Conservation (phyloP, 805 yeast genomes). For the Spathaspora passalidarum region DNA sequence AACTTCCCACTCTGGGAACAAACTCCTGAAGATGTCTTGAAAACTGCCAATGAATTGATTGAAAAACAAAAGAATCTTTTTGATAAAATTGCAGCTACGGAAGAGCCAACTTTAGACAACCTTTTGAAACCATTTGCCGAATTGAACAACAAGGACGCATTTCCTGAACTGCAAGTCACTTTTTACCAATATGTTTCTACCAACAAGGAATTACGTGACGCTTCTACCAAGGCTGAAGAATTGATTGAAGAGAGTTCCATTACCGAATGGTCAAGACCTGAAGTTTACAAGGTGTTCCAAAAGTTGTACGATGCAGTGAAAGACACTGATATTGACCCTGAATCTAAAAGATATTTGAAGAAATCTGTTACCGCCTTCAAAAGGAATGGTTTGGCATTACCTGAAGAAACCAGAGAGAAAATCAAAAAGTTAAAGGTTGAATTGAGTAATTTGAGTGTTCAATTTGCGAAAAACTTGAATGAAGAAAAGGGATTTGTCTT, state of each 20-base stretch:
- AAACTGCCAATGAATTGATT: slow-evolving; percentile 44
- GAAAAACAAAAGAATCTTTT: slow-evolving; percentile 42
- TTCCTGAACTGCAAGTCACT: slow-evolving; percentile 48
- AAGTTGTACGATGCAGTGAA: slow-evolving; percentile 42
- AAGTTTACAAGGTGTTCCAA: slow-evolving; percentile 54
- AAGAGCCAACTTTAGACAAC: slow-evolving; percentile 52
- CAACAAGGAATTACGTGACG: slow-evolving; percentile 64
- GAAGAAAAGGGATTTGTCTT: slow-evolving; percentile 62
- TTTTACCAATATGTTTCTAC: slow-evolving; percentile 74
- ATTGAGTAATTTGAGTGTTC: slow-evolving; percentile 53
- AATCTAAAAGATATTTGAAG: slow-evolving; percentile 54
- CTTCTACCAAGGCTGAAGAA: slow-evolving; percentile 63
- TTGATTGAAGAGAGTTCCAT: slow-evolving; percentile 54
- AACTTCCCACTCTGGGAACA: slow-evolving; percentile 54
- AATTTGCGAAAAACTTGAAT: slow-evolving; percentile 63
- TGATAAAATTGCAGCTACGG: slow-evolving; percentile 49
- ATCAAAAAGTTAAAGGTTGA: slow-evolving; percentile 58
- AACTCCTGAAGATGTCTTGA: slow-evolving; percentile 48
- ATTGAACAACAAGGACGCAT: slow-evolving; percentile 47
- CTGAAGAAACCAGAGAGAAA: slow-evolving; percentile 51
- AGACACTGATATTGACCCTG: slow-evolving; percentile 42
- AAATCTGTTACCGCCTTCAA: slow-evolving; percentile 56
- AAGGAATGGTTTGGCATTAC: slow-evolving; percentile 67
- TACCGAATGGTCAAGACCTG: slow-evolving; percentile 58
- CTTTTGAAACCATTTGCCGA: slow-evolving; percentile 53